Base-by-base conservation (phyloP, 2,329 filamentous ascomycete species). In the Apiospora marii region DNA sequence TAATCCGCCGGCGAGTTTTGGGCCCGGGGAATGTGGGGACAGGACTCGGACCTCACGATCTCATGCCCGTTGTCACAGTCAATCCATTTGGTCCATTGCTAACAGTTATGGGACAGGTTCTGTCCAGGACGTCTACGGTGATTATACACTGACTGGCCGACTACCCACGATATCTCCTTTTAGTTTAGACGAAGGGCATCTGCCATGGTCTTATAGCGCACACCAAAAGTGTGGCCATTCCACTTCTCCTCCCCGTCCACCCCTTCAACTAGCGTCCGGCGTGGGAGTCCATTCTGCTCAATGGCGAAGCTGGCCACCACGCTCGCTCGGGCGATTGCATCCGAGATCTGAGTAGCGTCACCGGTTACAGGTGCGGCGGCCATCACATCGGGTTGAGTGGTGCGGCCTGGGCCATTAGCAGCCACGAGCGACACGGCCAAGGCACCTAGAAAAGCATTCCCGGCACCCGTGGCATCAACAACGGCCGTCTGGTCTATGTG, bases 381-480 rank as follows among this genome's bases (percentile, higher is more conserved):
- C 14, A 14, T 24, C 14, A 10, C 19, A 1, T 4, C 53, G 6
- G 16, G 13, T 5, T 51, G 49, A 27, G 49, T 27, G 27, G n/a
- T 22, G 10, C n/a, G 49, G 12, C n/a, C 49, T n/a, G 8, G 14
- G 8, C 6, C n/a, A 8, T 61, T 34, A 14, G 27, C 53, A 4
- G 14, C 14, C 27, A 5, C 58, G 1, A 80, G 78, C 5, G 79
- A 78, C 19, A 80, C 71, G 4, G 77, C 74, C 69, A 79, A 79
- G 0, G 79, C 81, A 10, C 81, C 81, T 4, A 83, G 74, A 61
- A 83, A 83, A 0, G 81, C 77, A 71, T 83, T 83, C 3, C 82
- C 81, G 0, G 80, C 82, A 0, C 82, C 81, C 37, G 82, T 83
- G 1, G 81, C 75, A 71, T 83, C 82, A 27, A 83, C 74, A 0